These are phyloP conservation scores for Telopea speciosissima DNA, from an alignment of 177 flowering plant species.

Conservation along the genomic window DNA sequence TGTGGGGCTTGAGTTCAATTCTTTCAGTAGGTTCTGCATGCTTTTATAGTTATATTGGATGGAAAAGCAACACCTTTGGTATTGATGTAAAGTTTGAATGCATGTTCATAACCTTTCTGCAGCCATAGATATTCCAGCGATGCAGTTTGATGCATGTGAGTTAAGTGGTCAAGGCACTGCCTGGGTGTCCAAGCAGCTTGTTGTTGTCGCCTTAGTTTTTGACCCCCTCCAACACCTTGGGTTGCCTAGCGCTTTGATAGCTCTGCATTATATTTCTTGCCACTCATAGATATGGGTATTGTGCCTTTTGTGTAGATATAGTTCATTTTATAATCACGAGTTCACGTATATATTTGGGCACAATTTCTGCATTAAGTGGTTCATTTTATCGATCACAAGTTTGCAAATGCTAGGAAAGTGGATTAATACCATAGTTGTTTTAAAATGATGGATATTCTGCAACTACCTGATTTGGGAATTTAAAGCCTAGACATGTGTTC, in stretches of 20 bases:
- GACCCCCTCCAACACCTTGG: too few relatives aligned
- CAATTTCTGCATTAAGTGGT: too few relatives aligned
- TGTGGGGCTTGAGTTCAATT: not conserved
- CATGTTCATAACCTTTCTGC: not conserved
- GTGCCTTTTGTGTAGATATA: too few relatives aligned
- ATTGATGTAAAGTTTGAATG: not conserved
- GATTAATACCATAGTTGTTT: too few relatives aligned
- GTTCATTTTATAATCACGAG: not conserved
- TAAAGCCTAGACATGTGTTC: not conserved
- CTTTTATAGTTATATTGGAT: not conserved
- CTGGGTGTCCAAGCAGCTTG: too few relatives aligned
- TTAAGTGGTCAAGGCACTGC: too few relatives aligned
- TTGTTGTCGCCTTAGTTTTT: too few relatives aligned
- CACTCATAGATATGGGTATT: not conserved
- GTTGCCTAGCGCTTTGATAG: too few relatives aligned
- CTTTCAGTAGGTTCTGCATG: not conserved
- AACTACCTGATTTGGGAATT: not conserved
- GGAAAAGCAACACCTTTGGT: not conserved
- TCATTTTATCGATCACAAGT: not conserved
- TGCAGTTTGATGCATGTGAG: too few relatives aligned
- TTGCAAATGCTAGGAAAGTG: too few relatives aligned
- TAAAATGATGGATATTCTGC: too few relatives aligned
- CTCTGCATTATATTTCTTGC: not conserved
- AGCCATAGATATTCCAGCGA: not conserved
- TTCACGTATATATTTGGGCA: not conserved